Evolutionary conservation across 2,329 filamentous ascomycete genomes (phyloP).

Genomic region (Paecilomyces sp.): DNA sequence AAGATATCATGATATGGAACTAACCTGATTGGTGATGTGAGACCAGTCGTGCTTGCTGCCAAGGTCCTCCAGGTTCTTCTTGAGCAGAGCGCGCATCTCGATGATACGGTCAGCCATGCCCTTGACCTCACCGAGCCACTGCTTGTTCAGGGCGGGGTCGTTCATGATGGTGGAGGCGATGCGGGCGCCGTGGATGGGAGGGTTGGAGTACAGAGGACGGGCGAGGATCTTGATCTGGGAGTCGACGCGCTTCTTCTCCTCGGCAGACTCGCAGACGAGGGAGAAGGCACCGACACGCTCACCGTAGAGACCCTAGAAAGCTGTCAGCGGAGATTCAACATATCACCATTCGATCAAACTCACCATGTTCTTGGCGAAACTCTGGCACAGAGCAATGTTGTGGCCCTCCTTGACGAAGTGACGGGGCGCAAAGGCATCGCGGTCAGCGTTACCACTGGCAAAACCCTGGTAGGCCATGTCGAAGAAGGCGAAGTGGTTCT

Average conservation of each 20-base stretch:
- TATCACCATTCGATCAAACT: constrained; percentile 11
- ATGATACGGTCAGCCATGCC: constrained; percentile 99
- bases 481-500: constrained; percentile 91
- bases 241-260: constrained; percentile 92
- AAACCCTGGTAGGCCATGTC: constrained; percentile 99
- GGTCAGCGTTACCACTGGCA: constrained; percentile 82
- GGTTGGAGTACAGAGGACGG: constrained; percentile 96
- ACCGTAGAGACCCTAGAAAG: constrained; percentile 76
- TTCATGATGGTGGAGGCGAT: constrained; percentile 90
- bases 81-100: constrained; percentile 89
- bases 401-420: constrained; percentile 92
- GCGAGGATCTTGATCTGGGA: constrained; percentile 98
- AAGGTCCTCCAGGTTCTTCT: constrained; percentile 88
- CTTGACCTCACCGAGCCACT: constrained; percentile 97
- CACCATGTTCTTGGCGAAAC: constrained; percentile 99
- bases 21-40: constrained; percentile 84
- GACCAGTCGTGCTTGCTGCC: constrained; percentile 97
- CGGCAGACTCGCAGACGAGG: constrained; percentile 72
- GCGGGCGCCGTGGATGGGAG: constrained; percentile 90
- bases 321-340: constrained; percentile 6
- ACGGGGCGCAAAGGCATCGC: constrained; percentile 87
- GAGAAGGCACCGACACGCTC: constrained; percentile 98
- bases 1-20: constrained; percentile 2
- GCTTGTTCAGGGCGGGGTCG: constrained; percentile 73
- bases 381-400: constrained; percentile 80